phyloP scores from a whole-genome alignment of 1,284 basidiomycete genomes.

The Trametes polyzona region DNA sequence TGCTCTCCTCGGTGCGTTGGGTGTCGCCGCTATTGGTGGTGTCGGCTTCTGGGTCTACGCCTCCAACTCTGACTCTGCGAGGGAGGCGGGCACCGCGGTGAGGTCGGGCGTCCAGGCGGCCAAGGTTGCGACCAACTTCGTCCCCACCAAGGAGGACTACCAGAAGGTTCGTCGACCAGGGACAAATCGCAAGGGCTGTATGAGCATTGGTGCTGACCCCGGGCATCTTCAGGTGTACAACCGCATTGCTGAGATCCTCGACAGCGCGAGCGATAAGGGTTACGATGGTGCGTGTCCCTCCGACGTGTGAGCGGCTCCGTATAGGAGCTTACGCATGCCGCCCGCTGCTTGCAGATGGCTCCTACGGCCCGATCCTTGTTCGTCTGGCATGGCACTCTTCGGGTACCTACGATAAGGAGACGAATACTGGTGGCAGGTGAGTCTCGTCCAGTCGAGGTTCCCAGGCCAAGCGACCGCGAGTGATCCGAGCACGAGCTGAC shows the following conservation, averaged over 20 bases:
- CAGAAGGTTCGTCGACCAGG: slow-evolving; percentile 66
- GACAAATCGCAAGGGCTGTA: background rate
- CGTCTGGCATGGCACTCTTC: slow-evolving; percentile 94
- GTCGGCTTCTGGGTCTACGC: slow-evolving; percentile 59
- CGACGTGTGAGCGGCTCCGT: slow-evolving; percentile 2
- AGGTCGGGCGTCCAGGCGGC: slow-evolving; percentile 63
- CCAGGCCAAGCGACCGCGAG: slow-evolving; percentile 7
- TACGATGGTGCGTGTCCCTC: slow-evolving; percentile 74
- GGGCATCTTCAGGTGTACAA: slow-evolving; percentile 75
- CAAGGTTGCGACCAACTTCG: slow-evolving; percentile 67
- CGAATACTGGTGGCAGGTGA: slow-evolving; percentile 86
- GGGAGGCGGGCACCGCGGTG: slow-evolving; percentile 52
- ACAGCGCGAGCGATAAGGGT: slow-evolving; percentile 64
- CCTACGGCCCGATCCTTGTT: slow-evolving; percentile 88
- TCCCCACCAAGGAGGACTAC: slow-evolving; percentile 80
- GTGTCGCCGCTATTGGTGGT: slow-evolving; percentile 51
- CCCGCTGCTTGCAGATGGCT: slow-evolving; percentile 67
- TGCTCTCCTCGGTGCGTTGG: slow-evolving; percentile 59
- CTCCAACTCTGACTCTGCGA: slow-evolving; percentile 47
- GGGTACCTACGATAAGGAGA: slow-evolving; percentile 90
- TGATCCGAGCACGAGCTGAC: slow-evolving; percentile 5
- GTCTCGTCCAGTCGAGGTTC: slow-evolving; percentile 18
- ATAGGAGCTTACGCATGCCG: slow-evolving; percentile 1
- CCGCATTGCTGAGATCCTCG: slow-evolving; percentile 75
- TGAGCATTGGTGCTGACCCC: background rate